Base-by-base conservation (phyloP, 305 asterid species). In the Fraxinus velutina region DNA sequence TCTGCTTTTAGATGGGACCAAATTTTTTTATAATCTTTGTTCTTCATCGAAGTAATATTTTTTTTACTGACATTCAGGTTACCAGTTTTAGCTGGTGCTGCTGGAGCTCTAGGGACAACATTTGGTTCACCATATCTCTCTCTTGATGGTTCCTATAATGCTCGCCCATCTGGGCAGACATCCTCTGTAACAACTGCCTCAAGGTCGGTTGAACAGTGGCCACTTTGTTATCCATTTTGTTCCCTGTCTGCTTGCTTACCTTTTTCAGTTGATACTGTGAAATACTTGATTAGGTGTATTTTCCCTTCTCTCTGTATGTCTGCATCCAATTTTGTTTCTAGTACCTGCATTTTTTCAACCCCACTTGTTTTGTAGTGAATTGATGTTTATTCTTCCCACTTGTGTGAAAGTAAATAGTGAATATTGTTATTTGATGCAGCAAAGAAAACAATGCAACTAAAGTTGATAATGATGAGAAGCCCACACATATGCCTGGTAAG, bases 21-120 rank as follows among this genome's bases (percentile, higher is more conserved):
- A 22, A 9, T 64, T 64, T 44, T 52, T 47, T 36, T 70, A 27
- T 79, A 21, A 36, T 75, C 0, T 75, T 10, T 77, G 39, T 19
- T 77, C 4, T 52, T 73, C 39, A 62, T 36, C 1, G 21, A 78
- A 2, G 27, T 79, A 13, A 30, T 50, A 77, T 68, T 50, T 74
- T 47, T 29, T 24, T 78, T 30, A n/a, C 66, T 78, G 15, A 76
- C 80, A 79, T 76, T 80, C 91, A 95, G 99, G 99, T 87, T 96
- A 70, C 98, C 99, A n/a, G 92, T 94, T 86, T 87, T 96, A 86
- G 96, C 99, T 83, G 98, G 99, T 80, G 92, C 97, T 79, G 96
- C 96, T 80, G 97, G 98, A 77, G 92, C 97, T 21, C 74, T 94
- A 85, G 98, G 98, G 24, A 91, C 97, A 66, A 39, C 92, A 78